A percentile compares a stretch with the other conserved stretches of the same genome.
Evolutionary conservation across 768 basidiomycete genomes (phyloP).

Genomic region (Rickenella mellea): DNA sequence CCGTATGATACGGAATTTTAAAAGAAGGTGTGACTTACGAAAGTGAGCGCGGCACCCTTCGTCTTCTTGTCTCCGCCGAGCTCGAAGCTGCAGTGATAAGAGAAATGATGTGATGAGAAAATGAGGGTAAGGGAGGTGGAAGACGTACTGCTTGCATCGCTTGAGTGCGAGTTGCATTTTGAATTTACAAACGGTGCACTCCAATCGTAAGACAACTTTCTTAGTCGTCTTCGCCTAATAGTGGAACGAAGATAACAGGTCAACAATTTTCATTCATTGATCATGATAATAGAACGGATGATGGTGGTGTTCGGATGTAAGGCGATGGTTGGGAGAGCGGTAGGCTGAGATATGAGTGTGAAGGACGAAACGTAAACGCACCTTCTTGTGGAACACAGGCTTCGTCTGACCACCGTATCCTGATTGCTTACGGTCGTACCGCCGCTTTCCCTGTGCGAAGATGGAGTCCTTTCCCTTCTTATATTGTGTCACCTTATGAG

Average conservation of each 20-base stretch:
- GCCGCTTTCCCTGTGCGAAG: slow-evolving; percentile 98
- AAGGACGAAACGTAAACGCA: slow-evolving; percentile 25
- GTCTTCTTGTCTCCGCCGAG: slow-evolving; percentile 99
- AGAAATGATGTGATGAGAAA: not conserved
- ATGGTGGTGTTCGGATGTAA: no score
- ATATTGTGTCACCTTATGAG: slow-evolving; percentile 99
- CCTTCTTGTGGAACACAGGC: slow-evolving; percentile 99
- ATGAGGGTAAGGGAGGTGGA: not conserved
- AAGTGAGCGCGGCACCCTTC: slow-evolving; percentile 90
- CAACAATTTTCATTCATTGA: slow-evolving; percentile 98
- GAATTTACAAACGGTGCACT: slow-evolving; percentile 98
- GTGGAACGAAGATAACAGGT: slow-evolving; percentile 99
- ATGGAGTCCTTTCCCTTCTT: slow-evolving; percentile 99
- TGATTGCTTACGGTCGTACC: slow-evolving; percentile 98
- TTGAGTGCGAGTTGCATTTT: slow-evolving; percentile 95
- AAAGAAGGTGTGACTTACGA: slow-evolving; percentile 43
- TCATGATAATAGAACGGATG: slow-evolving; percentile 99
- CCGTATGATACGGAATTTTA: not conserved
- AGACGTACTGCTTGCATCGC: slow-evolving; percentile 96
- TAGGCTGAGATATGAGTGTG: slow-evolving; percentile 3
- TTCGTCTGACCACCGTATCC: slow-evolving; percentile 99
- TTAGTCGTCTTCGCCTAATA: slow-evolving; percentile 99
- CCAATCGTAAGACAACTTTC: slow-evolving; percentile 97
- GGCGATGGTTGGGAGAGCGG: not conserved
- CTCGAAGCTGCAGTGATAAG: slow-evolving; percentile 64